A percentile compares a stretch with the other conserved stretches of the same genome.
These are phyloP conservation scores for Alternaria longipes DNA, from an alignment of 2,329 filamentous ascomycete genomes.

Conservation along the genomic window DNA sequence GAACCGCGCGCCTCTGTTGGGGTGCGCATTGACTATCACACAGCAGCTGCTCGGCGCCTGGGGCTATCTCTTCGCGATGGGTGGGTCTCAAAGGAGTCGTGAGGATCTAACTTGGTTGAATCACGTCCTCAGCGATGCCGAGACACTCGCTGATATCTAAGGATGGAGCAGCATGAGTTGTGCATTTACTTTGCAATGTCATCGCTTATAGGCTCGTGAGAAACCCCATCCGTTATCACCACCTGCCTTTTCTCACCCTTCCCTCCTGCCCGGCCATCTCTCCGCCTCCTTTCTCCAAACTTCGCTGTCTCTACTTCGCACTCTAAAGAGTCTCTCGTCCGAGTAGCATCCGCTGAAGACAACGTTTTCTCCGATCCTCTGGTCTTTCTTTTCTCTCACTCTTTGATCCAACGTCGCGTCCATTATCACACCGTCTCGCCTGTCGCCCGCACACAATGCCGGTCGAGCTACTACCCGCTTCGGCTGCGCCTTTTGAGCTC, in stretches of 20 bases:
- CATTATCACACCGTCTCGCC: conserved; percentile 46
- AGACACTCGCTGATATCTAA: too few relatives aligned
- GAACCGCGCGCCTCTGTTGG: too few relatives aligned
- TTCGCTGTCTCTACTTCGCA: conserved; percentile 48
- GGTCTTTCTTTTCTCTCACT: conserved; percentile 45
- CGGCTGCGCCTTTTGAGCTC: conserved; percentile 92
- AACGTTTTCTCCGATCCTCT: conserved; percentile 39
- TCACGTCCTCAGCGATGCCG: too few relatives aligned
- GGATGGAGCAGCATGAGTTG: too few relatives aligned
- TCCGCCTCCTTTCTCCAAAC: conserved; percentile 53
- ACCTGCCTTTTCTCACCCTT: conserved; percentile 49
- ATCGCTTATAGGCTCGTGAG: conserved; percentile 49
- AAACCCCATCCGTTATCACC: conserved; percentile 48
- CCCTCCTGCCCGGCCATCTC: conserved; percentile 55
- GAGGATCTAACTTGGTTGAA: too few relatives aligned
- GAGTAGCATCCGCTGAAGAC: conserved; percentile 48
- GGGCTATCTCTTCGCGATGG: too few relatives aligned
- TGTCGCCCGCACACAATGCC: conserved; percentile 70
- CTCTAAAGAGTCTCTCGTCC: conserved; percentile 49
- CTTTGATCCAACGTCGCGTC: conserved; percentile 48
- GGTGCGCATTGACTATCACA: too few relatives aligned
- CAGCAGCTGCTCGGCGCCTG: too few relatives aligned
- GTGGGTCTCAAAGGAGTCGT: too few relatives aligned
- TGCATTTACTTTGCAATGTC: conserved; percentile 7
- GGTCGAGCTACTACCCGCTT: conserved; percentile 90